A percentile compares a stretch with the other conserved stretches of the same genome.
Evolutionary conservation across 257 asterid species (phyloP).

Genomic region (Coffea eugenioides): DNA sequence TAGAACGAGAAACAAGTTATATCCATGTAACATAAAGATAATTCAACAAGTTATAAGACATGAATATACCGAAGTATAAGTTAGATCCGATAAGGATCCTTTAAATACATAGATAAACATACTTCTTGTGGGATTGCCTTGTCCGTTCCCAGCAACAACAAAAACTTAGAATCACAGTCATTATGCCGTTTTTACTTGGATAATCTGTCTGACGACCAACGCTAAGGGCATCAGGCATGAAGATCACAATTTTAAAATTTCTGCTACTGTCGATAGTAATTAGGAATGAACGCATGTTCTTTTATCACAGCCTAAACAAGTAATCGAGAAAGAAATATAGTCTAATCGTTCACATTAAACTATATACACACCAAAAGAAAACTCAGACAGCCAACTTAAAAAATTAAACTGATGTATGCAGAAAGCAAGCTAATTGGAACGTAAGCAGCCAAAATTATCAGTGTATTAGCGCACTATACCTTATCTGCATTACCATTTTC

Average conservation of each 20-base stretch:
- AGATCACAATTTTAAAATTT: neutral
- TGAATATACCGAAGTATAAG: too few relatives aligned
- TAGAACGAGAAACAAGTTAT: neutral
- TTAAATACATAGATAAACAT: neutral
- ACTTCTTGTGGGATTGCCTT: neutral
- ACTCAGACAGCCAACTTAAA: neutral
- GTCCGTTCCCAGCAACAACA: neutral
- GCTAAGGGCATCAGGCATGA: neutral
- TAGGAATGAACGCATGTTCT: neutral
- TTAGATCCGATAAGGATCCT: neutral
- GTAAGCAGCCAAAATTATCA: neutral
- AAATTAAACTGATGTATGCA: neutral
- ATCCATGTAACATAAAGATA: neutral
- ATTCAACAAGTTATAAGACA: too few relatives aligned
- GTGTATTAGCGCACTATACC: slow-evolving; percentile 11
- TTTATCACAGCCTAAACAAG: neutral
- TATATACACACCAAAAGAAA: neutral
- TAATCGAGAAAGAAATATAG: neutral
- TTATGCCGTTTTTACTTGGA: neutral
- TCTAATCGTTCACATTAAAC: neutral
- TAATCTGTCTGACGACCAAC: neutral
- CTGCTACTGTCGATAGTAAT: neutral
- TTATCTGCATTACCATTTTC: neutral
- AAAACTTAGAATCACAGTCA: neutral
- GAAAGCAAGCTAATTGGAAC: neutral